Base-by-base conservation (phyloP, 768 basidiomycete genomes). In the Vararia minispora region DNA sequence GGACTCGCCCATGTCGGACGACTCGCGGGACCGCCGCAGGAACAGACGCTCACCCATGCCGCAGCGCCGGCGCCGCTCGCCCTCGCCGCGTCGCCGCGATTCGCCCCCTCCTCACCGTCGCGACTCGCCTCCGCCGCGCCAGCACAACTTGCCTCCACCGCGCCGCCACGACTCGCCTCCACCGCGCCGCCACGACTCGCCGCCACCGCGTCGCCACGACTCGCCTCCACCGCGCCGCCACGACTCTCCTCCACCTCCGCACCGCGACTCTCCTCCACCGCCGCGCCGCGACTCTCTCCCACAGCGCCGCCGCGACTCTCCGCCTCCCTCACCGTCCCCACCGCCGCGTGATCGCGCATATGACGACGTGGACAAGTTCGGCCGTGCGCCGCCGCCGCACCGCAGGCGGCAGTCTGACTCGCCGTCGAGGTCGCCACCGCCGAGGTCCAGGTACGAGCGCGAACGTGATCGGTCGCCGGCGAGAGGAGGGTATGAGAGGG, bases 1-100 rank as follows among this genome's bases (percentile, higher is more conserved):
- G 3, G 55, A 55, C 12, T 59, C 66, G 6, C 56, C 57, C 28
- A 25, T 51, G 8, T 68, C 71, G 4, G 60, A 58, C 20, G 53
- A 53, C 42, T 47, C 56, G 9, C 43, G 56, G 13, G 47, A 52
- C 28, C 47, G 50, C 16, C 52, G 45, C 16, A 50, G 48, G 12
- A 42, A 43, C 14, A 58, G 58, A 27, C 57, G 53, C 17, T 56
- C 59, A 5, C 48, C 56, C 1, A 56, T 58, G 1, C 63, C 65
- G 1, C 62, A 59, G 1, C 47, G 49, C 2, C 42, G 47, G n/a
- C 48, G 52, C 35, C 44, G 53, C 28, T 40, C 42, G 20, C 42
- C 32, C 5, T 40, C 46, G 21, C 48, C 49, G 14, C 42, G 30
- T n/a, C 33, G 27, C 8, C 23, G 42, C 3, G 46, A 50, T 25